phyloP scores from a whole-genome alignment of 805 yeast species.

The Yarrowia yakushimensis region DNA sequence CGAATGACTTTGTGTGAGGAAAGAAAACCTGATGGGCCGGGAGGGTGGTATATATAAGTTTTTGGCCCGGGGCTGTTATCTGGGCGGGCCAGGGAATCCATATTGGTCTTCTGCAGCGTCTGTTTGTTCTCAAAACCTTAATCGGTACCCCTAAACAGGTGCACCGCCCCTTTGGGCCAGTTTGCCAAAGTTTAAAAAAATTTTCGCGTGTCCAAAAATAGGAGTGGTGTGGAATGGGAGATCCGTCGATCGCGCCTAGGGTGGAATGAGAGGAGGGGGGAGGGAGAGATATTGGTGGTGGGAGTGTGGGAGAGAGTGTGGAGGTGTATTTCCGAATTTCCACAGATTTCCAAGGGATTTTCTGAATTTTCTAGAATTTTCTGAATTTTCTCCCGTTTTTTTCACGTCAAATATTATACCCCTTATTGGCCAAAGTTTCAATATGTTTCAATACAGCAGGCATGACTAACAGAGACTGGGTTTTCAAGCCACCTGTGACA shows the following conservation, averaged over 20 bases:
- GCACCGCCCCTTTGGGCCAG: conserved; percentile 20
- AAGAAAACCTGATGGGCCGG: background rate
- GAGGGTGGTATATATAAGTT: conserved; percentile 16
- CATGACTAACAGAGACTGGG: conserved; percentile 16
- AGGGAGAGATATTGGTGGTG: too few relatives aligned
- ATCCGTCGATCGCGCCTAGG: background rate
- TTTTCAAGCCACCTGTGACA: conserved; percentile 19
- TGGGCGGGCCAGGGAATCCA: background rate
- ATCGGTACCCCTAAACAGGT: background rate
- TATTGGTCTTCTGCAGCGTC: background rate
- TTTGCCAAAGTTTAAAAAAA: background rate
- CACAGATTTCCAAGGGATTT: too few relatives aligned
- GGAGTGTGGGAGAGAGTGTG: too few relatives aligned
- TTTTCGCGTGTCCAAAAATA: conserved; percentile 17
- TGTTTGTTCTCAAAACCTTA: background rate
- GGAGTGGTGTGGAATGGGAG: conserved; percentile 4
- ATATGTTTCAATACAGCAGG: conserved; percentile 16
- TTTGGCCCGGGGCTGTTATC: background rate
- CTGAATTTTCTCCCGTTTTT: too few relatives aligned
- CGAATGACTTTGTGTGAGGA: conserved; percentile 21
- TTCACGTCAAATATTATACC: background rate
- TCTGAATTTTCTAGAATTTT: too few relatives aligned
- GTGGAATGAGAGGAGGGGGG: too few relatives aligned
- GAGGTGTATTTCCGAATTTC: too few relatives aligned
- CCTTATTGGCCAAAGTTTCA: conserved; percentile 6